Evolutionary conservation across 2,329 filamentous ascomycete species (phyloP).

Genomic region (Pyrenophora graminea): DNA sequence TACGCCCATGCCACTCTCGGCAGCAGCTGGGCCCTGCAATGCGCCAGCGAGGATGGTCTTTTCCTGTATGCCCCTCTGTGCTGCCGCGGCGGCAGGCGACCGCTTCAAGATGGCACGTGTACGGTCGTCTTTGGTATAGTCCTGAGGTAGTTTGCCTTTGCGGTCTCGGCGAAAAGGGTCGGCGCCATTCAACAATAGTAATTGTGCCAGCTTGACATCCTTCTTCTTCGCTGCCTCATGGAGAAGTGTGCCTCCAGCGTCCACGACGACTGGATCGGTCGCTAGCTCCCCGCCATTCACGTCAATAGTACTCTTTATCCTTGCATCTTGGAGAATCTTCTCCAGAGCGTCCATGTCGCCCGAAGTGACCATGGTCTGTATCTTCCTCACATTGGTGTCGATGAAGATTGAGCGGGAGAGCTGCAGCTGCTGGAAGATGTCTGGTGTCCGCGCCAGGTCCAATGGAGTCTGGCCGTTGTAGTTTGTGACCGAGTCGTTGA

Average conservation of each 20-base stretch:
- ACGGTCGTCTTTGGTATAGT: conserved; percentile 92
- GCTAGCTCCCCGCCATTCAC: conserved; percentile 90
- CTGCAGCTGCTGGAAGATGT: conserved; percentile 95
- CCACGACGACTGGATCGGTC: conserved; percentile 75
- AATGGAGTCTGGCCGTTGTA: conserved; percentile 82
- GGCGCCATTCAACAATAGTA: conserved; percentile 88
- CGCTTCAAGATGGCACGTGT: conserved; percentile 88
- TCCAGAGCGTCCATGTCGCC: conserved; percentile 79
- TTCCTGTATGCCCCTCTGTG: conserved; percentile 94
- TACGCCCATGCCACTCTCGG: conserved; percentile 65
- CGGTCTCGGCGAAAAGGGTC: conserved; percentile 95
- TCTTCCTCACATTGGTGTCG: conserved; percentile 80
- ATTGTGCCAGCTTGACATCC: conserved; percentile 84
- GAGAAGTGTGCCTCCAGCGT: conserved; percentile 86
- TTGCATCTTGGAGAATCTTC: conserved; percentile 78
- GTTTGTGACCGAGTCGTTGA: conserved; percentile 89
- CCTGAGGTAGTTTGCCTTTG: conserved; percentile 93
- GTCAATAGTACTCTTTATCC: conserved; percentile 84
- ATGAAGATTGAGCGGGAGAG: conserved; percentile 87
- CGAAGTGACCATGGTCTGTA: conserved; percentile 75
- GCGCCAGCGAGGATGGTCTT: conserved; percentile 88
- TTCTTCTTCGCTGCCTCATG: conserved; percentile 91
- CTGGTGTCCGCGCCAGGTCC: conserved; percentile 86
- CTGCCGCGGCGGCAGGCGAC: conserved; percentile 90
- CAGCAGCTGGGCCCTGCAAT: conserved; percentile 61